Conservation (phyloP, 352 stramenopile genomes). For the Salisapilia sapeloensis region DNA sequence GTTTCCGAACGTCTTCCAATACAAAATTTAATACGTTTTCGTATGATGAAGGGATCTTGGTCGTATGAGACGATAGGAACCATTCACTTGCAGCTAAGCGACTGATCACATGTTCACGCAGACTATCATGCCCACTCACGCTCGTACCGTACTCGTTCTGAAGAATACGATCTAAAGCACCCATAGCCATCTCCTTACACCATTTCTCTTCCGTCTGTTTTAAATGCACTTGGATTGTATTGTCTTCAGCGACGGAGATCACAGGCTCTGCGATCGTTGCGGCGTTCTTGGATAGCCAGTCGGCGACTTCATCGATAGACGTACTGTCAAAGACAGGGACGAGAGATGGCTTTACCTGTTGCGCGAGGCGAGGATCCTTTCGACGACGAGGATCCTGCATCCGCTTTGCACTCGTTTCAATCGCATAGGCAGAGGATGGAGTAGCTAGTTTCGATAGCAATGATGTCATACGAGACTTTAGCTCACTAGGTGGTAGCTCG, state of each 20-base stretch:
- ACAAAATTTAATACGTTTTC: constrained; percentile 57
- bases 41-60: constrained; percentile 33
- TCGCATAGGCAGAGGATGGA: constrained; percentile 57
- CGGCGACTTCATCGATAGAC: constrained; percentile 34
- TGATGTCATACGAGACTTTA: constrained; percentile 46
- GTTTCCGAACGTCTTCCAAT: constrained; percentile 26
- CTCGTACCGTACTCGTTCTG: constrained; percentile 58
- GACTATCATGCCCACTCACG: constrained; percentile 34
- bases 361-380: constrained; percentile 16
- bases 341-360: too few species aligned
- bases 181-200: constrained; percentile 58
- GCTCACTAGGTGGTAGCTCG: constrained; percentile 44
- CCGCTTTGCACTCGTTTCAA: constrained; percentile 45
- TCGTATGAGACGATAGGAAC: constrained; percentile 8
- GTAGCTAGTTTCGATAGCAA: constrained; percentile 44
- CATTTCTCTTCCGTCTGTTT: constrained; percentile 35
- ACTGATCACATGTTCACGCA: constrained; percentile 52
- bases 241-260: constrained; percentile 57
- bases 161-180: constrained; percentile 46
- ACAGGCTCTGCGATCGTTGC: constrained; percentile 62
- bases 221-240: constrained; percentile 56
- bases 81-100: constrained; percentile 43
- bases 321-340: constrained; percentile 55
- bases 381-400: constrained; percentile 45
- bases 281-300: constrained; percentile 71